Conservation (phyloP, 164 flowering plant genomes). For the Piper longum region DNA sequence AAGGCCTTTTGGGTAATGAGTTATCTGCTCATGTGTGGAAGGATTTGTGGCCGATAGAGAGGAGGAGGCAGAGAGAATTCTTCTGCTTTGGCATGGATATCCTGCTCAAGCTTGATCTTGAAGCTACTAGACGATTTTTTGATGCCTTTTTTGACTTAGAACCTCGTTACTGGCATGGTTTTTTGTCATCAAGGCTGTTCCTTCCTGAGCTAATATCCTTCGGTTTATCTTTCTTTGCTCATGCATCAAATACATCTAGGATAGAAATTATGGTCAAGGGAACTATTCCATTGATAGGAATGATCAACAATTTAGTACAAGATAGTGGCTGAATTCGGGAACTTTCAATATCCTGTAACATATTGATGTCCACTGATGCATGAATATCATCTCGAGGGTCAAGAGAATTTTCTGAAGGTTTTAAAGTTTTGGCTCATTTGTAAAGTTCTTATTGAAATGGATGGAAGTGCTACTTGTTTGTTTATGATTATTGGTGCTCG, state of each 20-base stretch:
- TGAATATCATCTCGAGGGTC: too few relatives aligned
- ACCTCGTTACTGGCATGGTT: slow-evolving; percentile 89
- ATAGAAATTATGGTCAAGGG: slow-evolving; percentile 92
- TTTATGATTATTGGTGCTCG: too few relatives aligned
- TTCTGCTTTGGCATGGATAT: slow-evolving; percentile 96
- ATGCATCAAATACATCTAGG: slow-evolving; percentile 74
- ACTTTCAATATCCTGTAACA: neutral
- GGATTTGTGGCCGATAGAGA: slow-evolving; percentile 77
- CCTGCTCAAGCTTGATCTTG: slow-evolving; percentile 73
- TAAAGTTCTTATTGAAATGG: too few relatives aligned
- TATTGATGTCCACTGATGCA: neutral
- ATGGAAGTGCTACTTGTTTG: too few relatives aligned
- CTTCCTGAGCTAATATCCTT: slow-evolving; percentile 73
- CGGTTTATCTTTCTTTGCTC: slow-evolving; percentile 67
- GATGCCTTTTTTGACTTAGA: slow-evolving; percentile 84
- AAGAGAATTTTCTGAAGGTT: neutral
- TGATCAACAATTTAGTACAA: slow-evolving; percentile 57
- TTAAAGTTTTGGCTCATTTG: neutral
- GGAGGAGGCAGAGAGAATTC: slow-evolving; percentile 85
- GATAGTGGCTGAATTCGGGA: slow-evolving; percentile 31
- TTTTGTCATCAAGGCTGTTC: slow-evolving; percentile 76
- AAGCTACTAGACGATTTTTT: slow-evolving; percentile 70
- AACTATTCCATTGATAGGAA: slow-evolving; percentile 60
- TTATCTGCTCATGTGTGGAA: slow-evolving; percentile 72
- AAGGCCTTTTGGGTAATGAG: slow-evolving; percentile 27